These are phyloP conservation scores for Phytomonas sp. DNA, from an alignment of 208 protist species.

Conservation along the genomic window DNA sequence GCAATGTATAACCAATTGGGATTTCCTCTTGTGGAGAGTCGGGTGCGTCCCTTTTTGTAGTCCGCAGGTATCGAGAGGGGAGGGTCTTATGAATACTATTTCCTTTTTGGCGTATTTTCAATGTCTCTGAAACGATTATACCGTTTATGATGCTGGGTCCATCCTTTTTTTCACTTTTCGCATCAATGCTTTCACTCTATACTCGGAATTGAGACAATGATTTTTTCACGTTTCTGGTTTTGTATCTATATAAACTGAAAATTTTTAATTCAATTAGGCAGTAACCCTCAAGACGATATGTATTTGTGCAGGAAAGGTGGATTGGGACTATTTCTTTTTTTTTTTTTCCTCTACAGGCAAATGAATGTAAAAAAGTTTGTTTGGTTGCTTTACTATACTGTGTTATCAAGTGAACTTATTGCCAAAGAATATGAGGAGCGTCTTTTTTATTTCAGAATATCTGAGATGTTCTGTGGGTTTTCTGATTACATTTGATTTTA, in stretches of 20 bases:
- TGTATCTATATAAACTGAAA: constrained; percentile 6
- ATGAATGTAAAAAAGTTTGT: background rate
- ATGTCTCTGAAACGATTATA: background rate
- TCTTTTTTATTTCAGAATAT: too few relatives aligned
- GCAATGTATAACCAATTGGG: too few relatives aligned
- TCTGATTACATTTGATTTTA: too few relatives aligned
- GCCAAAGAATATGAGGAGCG: too few relatives aligned
- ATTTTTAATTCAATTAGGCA: constrained; percentile 1
- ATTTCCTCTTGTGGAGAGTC: too few relatives aligned
- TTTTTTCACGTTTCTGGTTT: background rate
- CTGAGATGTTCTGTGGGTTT: too few relatives aligned
- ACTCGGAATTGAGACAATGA: constrained; percentile 7
- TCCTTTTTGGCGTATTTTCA: background rate
- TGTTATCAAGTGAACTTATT: too few relatives aligned
- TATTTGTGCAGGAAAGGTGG: background rate
- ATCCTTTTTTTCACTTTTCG: constrained; percentile 12
- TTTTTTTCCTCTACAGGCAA: constrained; percentile 2
- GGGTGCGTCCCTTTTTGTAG: too few relatives aligned
- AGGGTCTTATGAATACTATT: too few relatives aligned
- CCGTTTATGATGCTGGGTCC: background rate
- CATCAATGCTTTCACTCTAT: constrained; percentile 13
- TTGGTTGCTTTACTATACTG: constrained; percentile 5
- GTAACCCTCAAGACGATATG: background rate
- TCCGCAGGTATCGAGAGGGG: too few relatives aligned
- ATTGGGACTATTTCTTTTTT: constrained; percentile 5